A percentile compares a stretch with the other conserved stretches of the same genome.
phyloP scores from a whole-genome alignment of 305 asterid genomes.

The Fraxinus sp. region DNA sequence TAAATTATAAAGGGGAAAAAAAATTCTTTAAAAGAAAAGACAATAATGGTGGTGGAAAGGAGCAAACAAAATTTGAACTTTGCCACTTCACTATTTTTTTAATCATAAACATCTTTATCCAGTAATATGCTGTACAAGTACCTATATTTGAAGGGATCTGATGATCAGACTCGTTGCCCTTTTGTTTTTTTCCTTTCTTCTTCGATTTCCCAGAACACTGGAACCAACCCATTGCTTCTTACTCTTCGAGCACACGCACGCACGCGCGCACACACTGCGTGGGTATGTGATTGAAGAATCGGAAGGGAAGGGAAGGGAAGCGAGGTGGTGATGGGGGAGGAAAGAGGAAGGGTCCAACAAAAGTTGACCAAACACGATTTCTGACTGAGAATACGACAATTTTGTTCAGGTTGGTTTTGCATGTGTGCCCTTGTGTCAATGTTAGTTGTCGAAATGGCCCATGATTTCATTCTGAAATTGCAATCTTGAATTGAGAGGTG shows the following conservation, averaged over 20 bases:
- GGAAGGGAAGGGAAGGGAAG: background rate
- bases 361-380: background rate
- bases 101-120: background rate
- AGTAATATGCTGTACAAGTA: slow-evolving; percentile 20
- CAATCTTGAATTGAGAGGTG: background rate
- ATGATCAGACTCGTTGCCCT: slow-evolving; percentile 45
- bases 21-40: background rate
- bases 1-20: background rate
- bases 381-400: background rate
- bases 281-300: background rate
- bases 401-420: background rate
- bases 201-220: slow-evolving; percentile 61
- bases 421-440: background rate
- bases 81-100: background rate
- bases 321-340: background rate
- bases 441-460: background rate
- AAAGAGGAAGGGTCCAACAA: background rate
- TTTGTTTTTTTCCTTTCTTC: slow-evolving; percentile 44
- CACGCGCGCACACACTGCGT: background rate
- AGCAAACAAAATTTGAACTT: background rate
- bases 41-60: background rate
- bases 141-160: slow-evolving; percentile 63
- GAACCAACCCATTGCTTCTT: slow-evolving; percentile 60
- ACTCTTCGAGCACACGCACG: background rate
- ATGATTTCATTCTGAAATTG: background rate